Evolutionary conservation across 805 yeast genomes (phyloP), one percentile per base, ranked within the genome.

Genomic region (Candida anglica): DNA sequence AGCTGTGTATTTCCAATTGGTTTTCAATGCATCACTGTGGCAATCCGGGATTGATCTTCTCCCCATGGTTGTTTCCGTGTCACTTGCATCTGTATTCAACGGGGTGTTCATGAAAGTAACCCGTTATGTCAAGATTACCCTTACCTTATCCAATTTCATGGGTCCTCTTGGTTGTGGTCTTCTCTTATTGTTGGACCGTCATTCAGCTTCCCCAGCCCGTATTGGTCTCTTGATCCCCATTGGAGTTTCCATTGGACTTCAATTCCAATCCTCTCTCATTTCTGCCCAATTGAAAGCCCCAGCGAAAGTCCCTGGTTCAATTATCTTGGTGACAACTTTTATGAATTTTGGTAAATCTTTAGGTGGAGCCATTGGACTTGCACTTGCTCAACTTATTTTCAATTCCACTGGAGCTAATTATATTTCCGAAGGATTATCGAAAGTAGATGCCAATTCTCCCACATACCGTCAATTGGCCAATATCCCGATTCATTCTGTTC

Each of bases 1-100:
- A 16, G 63, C 69, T 14, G 50, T 64, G 15, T 64, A 59, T 39
- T 63, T 64, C 43, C 71, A 64, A 44, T 64, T 65, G 18, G 52
- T 64, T n/a, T 52, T 46, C 33, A 43, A 56, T 36, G 59, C 58
- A 8, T 37, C 56, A 3, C 59, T 66, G 3, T 63, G 55, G 56
- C 47, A 53, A 32, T 61, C 68, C 3, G 70, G 70, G 14, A 44
- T 65, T 15, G 57, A 58, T 43, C 38, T 63, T 37, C 44, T 65
- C 11, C 69, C 71, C 2, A 38, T 60, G 35, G 52, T 63, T 15
- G 34, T 63, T 18, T 34, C 62, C 3, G 66, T 64, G 3, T 48
- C 66, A 1, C 7, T 65, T 10, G 31, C 64, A 0, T 55, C 69
- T 2, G 48, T 56, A 4, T 30, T 40, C 27, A 59, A 54, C 30